phyloP scores from a whole-genome alignment of 1,139 yeast genomes.

The Kodamaea anthophila region DNA sequence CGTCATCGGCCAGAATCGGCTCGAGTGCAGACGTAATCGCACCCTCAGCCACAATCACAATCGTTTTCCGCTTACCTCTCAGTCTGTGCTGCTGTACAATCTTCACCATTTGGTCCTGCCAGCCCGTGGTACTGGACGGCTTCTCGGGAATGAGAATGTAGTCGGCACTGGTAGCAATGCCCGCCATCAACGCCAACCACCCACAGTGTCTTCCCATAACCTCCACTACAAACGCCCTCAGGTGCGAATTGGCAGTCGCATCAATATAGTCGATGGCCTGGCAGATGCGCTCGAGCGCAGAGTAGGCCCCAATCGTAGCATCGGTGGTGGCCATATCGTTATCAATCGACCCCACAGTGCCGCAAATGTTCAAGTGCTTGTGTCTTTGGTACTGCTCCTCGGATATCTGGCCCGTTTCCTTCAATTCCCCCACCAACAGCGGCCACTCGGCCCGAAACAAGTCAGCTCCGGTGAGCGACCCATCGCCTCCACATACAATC shows the following conservation, averaged over 20 bases:
- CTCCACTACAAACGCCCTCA: slow-evolving; percentile 95
- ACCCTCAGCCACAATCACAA: slow-evolving; percentile 96
- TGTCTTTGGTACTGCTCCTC: slow-evolving; percentile 52
- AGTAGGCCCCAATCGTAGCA: slow-evolving; percentile 93
- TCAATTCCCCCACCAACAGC: slow-evolving; percentile 65
- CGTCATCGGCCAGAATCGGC: slow-evolving; percentile 75
- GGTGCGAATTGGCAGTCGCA: slow-evolving; percentile 94
- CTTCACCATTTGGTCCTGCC: slow-evolving; percentile 75
- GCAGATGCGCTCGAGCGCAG: slow-evolving; percentile 89
- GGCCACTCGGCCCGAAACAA: slow-evolving; percentile 94
- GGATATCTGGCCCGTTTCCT: slow-evolving; percentile 48
- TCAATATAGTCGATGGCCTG: slow-evolving; percentile 93
- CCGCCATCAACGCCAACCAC: slow-evolving; percentile 96
- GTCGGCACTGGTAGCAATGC: slow-evolving; percentile 93
- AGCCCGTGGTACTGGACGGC: slow-evolving; percentile 51
- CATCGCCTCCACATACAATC: slow-evolving; percentile 99
- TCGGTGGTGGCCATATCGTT: slow-evolving; percentile 97
- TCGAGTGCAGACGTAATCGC: slow-evolving; percentile 80
- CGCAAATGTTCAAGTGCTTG: slow-evolving; percentile 79
- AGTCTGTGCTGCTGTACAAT: slow-evolving; percentile 70
- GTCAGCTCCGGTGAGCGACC: slow-evolving; percentile 96
- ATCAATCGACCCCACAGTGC: slow-evolving; percentile 94
- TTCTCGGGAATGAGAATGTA: slow-evolving; percentile 89
- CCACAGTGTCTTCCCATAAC: slow-evolving; percentile 99
- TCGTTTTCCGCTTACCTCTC: slow-evolving; percentile 88